Evolutionary conservation across 352 stramenopile species (phyloP), one percentile per base, ranked within the genome.

Genomic region (Thalassiosira hispida): DNA sequence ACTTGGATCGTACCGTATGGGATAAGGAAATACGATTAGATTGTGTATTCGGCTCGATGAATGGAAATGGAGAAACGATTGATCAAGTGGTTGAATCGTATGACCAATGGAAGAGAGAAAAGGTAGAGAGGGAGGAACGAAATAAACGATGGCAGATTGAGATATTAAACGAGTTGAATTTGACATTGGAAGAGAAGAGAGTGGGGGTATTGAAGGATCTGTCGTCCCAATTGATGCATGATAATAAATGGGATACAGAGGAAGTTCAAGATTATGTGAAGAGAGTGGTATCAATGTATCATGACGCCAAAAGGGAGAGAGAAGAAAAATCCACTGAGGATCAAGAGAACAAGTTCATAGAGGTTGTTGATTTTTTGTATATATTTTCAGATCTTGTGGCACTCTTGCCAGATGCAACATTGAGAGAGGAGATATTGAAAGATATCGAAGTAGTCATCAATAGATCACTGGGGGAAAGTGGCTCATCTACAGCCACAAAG

Each of bases 1-100:
- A 91, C 62, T 81, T 81, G 16, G 84, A 92, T 72, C 66, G 79
- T 0, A 57, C 90, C 25, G 87, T 94, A 22, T 94, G 89, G 89
- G 83, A 93, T 71, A 87, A 79, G 51, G 59, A 83, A 23, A 61
- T 59, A 22, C 53, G 78, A 52, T 20, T 91, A 8, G 85, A 92
- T 70, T 68, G 77, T 31, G 82, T 94, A 2, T 92, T 92, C 78
- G 74, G 70, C 0, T 88, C 81, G 7, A 86, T 84, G 67, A 77
- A 82, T 64, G 68, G 77, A 18, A 77, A 73, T 11, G 60, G 69
- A 23, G 51, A 73, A 29, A 90, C 84, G 16, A 94, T 94, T 67
- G 56, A 89, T 49, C 8, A 72, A 22, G 77, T 94, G n/a, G 63
- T 84, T 18, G 71, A 86, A 40, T 78, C 44, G 0, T 94, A 94